These are phyloP conservation scores for Melanomma pulvis-pyrius DNA, from an alignment of 495 filamentous ascomycete genomes.

Conservation along the genomic window DNA sequence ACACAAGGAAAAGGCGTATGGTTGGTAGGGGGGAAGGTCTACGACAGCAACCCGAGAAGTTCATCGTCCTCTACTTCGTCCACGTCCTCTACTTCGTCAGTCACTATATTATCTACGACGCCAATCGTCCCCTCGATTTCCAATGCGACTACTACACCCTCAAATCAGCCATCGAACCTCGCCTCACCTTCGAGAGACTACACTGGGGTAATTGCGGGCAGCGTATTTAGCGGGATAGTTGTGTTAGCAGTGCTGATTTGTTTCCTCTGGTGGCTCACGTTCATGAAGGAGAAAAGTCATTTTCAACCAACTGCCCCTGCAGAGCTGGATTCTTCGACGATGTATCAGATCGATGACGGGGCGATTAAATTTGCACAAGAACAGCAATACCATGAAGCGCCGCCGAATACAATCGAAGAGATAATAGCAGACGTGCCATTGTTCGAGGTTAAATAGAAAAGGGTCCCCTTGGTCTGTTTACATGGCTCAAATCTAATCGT, in stretches of 20 bases:
- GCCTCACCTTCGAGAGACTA: neutral
- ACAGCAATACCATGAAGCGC: neutral
- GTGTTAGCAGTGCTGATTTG: neutral
- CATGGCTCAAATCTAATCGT: too few relatives aligned
- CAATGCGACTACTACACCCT: neutral
- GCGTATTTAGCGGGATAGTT: neutral
- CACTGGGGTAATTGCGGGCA: neutral
- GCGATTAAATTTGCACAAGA: neutral
- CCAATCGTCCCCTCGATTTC: neutral
- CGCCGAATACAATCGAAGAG: neutral
- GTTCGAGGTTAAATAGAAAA: too few relatives aligned
- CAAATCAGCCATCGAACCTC: neutral
- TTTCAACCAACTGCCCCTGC: neutral
- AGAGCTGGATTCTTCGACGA: neutral
- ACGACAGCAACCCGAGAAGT: neutral
- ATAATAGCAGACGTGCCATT: too few relatives aligned
- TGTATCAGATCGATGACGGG: neutral
- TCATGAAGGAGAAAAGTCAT: neutral
- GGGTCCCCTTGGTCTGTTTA: too few relatives aligned
- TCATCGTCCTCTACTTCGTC: neutral
- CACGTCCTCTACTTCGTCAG: neutral
- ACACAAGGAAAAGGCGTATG: neutral
- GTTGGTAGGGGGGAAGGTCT: neutral
- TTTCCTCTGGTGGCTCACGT: neutral
- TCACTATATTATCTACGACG: neutral